Base-by-base conservation (phyloP, 192 early-diverging fungal species). In the Dimargaris xerosporica region DNA sequence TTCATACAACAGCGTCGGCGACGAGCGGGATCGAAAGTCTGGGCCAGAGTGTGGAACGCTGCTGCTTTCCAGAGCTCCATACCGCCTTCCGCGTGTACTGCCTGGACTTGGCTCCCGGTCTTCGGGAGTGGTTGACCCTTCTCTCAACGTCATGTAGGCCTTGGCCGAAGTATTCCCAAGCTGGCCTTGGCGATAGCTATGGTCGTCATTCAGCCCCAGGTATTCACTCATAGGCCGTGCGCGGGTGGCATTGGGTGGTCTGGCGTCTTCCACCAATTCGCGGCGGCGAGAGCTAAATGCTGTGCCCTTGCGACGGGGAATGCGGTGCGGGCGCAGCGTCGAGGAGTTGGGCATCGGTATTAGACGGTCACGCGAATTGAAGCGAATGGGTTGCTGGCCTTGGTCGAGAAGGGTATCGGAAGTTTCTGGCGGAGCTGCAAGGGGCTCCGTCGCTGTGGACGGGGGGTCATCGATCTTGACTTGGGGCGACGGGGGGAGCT, bases 201-300 rank as follows among this genome's bases (percentile, higher is more conserved):
- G 34, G 7, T 39, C 7, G 34, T 39, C 34, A 39, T 7, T 39
- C 34, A 39, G 34, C 34, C 34, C 34, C 34, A 39, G 16, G 26
- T 60, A 60, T 11, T 60, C 58, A 21, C 58, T 60, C 11, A 44
- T 41, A 9, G 58, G 58, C 7, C 58, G 58, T 13, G 2, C 58
- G 11, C 15, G 58, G 6, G 58, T 60, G n/a, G 58, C n/a, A 34
- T 39, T 30, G 15, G 41, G 13, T 41, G 31, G 34, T 1, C 0
- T n/a, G 26, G 16, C 26, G 52, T 4, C 23, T 12, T 21, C 52
- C 21, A 13, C 25, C 52, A 39, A 39, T 39, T 60, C 58, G 34
- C 58, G 34, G 39, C 58, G 58, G 16, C 58, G 58, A 21, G 58
- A 60, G 58, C 58, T 60, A 44, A 60, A 60, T 4, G 58, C 58